These are phyloP conservation scores for Nakazawaea ishiwadae DNA, from an alignment of 805 yeast genomes.

Conservation along the genomic window DNA sequence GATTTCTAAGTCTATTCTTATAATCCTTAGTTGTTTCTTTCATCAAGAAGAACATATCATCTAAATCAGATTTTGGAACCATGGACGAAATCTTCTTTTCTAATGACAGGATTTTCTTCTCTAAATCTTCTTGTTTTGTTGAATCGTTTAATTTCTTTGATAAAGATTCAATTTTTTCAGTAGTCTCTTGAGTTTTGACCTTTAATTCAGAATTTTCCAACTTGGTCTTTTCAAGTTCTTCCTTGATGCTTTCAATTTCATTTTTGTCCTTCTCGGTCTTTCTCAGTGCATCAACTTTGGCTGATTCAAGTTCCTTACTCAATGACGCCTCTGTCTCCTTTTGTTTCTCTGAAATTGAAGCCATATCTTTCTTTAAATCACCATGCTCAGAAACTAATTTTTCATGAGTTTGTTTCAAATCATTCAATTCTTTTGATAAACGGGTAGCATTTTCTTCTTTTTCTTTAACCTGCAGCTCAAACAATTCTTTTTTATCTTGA, in stretches of 20 bases:
- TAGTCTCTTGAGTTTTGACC: constrained; percentile 4
- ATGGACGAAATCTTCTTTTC: constrained; percentile 15
- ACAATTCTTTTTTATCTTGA: too few species aligned
- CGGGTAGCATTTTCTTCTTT: too few species aligned
- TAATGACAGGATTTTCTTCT: constrained; percentile 2
- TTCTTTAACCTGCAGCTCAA: too few species aligned
- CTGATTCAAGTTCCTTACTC: too few species aligned
- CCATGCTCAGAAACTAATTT: too few species aligned
- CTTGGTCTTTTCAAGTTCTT: constrained; percentile 2
- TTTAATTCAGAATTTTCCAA: constrained; percentile 3
- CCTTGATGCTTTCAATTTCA: too few species aligned
- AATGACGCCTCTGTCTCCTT: too few species aligned
- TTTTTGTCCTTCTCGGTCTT: constrained; percentile 4
- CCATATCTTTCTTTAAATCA: too few species aligned
- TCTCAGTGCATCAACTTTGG: background rate
- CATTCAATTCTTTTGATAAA: background rate
- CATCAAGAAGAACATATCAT: constrained; percentile 72
- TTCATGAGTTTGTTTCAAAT: too few species aligned
- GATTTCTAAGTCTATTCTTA: constrained; percentile 41
- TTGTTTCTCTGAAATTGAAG: too few species aligned
- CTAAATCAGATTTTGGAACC: constrained; percentile 54
- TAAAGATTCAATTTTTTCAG: background rate
- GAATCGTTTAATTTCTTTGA: background rate
- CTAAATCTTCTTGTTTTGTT: constrained; percentile 2
- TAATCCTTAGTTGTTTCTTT: constrained; percentile 61